phyloP scores from a whole-genome alignment of 148 eudicot genomes.

The Gaultheria prostrata region DNA sequence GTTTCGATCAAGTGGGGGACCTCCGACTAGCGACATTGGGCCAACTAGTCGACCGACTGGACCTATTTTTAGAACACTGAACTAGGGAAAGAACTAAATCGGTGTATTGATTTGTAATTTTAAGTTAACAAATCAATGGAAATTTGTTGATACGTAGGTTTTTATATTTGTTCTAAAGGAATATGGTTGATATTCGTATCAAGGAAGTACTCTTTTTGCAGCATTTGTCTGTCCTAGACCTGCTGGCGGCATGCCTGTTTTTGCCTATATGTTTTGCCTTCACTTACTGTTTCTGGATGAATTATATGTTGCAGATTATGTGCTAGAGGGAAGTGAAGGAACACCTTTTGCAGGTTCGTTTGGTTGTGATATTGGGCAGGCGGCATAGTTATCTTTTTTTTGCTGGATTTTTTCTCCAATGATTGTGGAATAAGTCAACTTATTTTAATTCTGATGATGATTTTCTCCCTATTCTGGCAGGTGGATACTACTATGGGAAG shows the following conservation, averaged over 20 bases:
- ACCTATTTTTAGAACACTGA: no score
- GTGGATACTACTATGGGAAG: constrained; percentile 94
- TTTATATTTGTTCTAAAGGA: no score
- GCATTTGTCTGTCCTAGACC: not conserved
- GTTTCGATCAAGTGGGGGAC: no score
- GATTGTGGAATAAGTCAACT: not conserved
- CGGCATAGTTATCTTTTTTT: constrained; percentile 10
- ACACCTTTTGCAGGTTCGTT: constrained; percentile 96
- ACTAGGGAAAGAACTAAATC: not conserved
- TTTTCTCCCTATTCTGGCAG: constrained; percentile 26
- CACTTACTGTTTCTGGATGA: not conserved
- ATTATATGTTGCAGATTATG: constrained; percentile 62
- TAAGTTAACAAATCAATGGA: no score
- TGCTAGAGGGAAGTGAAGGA: constrained; percentile 94
- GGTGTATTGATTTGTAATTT: no score
- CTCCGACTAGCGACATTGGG: no score
- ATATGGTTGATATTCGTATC: no score
- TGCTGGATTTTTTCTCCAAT: not conserved
- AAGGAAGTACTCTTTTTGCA: not conserved
- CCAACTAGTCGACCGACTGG: no score
- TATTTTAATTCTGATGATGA: constrained; percentile 11
- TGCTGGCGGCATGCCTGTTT: not conserved
- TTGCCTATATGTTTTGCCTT: not conserved
- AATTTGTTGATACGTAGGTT: no score
- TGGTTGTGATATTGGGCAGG: not conserved